phyloP scores from a whole-genome alignment of 2,329 filamentous ascomycete genomes.

The Chaetomiaceae sp. region DNA sequence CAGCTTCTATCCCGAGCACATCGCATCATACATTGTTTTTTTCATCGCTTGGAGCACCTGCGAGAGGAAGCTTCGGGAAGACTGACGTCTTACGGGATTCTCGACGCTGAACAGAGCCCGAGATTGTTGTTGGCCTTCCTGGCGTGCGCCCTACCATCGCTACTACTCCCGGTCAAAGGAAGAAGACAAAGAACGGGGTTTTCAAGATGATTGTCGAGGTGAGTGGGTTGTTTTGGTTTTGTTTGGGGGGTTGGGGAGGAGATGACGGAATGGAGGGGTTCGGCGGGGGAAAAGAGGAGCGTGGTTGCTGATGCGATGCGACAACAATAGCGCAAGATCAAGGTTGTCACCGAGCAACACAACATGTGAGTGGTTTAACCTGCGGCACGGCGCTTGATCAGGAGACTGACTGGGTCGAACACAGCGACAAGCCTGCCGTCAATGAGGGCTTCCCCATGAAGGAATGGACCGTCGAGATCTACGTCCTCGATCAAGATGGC shows the following conservation, averaged over 20 bases:
- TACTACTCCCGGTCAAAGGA: background rate
- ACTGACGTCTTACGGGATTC: background rate
- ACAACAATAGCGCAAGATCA: slow-evolving; percentile 72
- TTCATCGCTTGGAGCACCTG: too few relatives aligned
- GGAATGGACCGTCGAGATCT: slow-evolving; percentile 83
- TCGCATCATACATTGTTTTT: background rate
- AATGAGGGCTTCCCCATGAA: slow-evolving; percentile 89
- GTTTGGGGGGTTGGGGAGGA: too few relatives aligned
- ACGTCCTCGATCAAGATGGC: slow-evolving; percentile 77
- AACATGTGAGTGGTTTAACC: slow-evolving; percentile 58
- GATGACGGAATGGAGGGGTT: background rate
- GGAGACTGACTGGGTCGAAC: slow-evolving; percentile 23
- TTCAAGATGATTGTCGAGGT: slow-evolving; percentile 38
- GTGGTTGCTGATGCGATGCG: slow-evolving; percentile 3
- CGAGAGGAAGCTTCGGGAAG: too few relatives aligned
- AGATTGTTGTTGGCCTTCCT: slow-evolving; percentile 5
- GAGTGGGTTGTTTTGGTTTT: slow-evolving; percentile 11
- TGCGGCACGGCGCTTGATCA: background rate
- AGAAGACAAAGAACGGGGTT: background rate
- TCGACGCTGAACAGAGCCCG: background rate
- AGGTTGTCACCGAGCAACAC: slow-evolving; percentile 87
- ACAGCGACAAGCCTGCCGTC: slow-evolving; percentile 72
- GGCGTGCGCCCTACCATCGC: background rate
- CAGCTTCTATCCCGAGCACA: too few relatives aligned
- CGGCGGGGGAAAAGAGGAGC: background rate